Evolutionary conservation across 1,284 basidiomycete genomes (phyloP).

Genomic region (Cryptococcus sp.): DNA sequence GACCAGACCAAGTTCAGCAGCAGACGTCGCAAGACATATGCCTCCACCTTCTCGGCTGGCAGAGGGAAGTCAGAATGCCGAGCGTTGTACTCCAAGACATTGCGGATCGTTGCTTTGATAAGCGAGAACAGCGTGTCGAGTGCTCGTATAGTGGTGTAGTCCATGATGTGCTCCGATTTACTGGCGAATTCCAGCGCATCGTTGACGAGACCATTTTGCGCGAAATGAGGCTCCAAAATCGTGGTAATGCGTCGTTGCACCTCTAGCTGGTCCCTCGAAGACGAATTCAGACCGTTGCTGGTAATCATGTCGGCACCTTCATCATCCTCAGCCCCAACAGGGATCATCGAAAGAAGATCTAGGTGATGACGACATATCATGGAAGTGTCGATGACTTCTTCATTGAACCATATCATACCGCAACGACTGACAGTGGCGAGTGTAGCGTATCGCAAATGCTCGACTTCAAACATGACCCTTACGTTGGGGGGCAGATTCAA

Average conservation of each 20-base stretch:
- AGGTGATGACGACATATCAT: conserved; percentile 95
- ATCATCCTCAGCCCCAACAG: conserved; percentile 91
- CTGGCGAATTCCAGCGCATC: conserved; percentile 76
- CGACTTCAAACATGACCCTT: conserved; percentile 99
- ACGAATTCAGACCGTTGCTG: conserved; percentile 52
- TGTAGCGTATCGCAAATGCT: conserved; percentile 95
- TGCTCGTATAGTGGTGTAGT: conserved; percentile 88
- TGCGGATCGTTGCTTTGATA: conserved; percentile 92
- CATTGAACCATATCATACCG: conserved; percentile 99
- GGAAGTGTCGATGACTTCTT: conserved; percentile 83
- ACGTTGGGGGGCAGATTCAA: conserved; percentile 96
- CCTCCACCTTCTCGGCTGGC: conserved; percentile 75
- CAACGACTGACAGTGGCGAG: conserved; percentile 98
- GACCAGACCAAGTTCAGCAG: conserved; percentile 95
- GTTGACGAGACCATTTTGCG: conserved; percentile 76
- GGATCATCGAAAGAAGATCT: conserved; percentile 68
- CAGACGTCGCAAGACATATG: conserved; percentile 88
- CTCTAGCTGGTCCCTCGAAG: conserved; percentile 52
- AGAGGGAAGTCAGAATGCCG: conserved; percentile 96
- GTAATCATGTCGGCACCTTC: conserved; percentile 66
- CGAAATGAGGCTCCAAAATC: conserved; percentile 80
- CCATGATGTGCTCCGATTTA: conserved; percentile 95
- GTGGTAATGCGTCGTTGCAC: conserved; percentile 78
- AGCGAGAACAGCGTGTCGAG: conserved; percentile 96
- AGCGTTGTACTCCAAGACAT: conserved; percentile 90